Base-by-base conservation (phyloP, 306 rosid species). In the Ziziphus jujuba region DNA sequence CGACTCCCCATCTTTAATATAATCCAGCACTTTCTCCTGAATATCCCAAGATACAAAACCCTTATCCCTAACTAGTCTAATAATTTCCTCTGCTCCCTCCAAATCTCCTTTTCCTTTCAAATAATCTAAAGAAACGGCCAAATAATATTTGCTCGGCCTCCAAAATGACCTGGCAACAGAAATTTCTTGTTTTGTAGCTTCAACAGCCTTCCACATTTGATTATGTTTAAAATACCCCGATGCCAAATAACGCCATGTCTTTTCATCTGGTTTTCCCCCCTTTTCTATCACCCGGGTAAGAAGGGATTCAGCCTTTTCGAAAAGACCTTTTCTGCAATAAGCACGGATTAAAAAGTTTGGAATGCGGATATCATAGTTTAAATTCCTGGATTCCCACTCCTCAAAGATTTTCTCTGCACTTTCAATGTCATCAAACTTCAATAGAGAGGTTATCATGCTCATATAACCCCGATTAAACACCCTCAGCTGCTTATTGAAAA, bases 361-460 rank as follows among this genome's bases (percentile, higher is more conserved):
- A 23, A 77, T 48, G 25, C 74, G 60, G 33, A 72, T 61, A 23
- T 77, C 78, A 48, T 47, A 56, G 24, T 0, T 36, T 66, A 64
- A 47, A 9, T 67, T 38, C 52, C 24, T 36, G 20, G 77, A 49
- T 66, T 72, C 82, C 82, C 78, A 72, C 25, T 77, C 82, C 25
- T 72, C 73, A 38, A 61, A 59, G 40, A 77, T 72, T 70, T 61
- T 61, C 22, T 77, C 67, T n/a, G 74, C 82, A 47, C 67, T 56
- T 31, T 55, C 82, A 72, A 62, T 28, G 61, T 77, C 78, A 3
- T 65, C 67, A 28, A 61, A 9, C 72, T 40, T 67, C 54, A 61
- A 31, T 22, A 62, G 47, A 17, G 82, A 72, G 35, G 58, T 38
- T 23, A 72, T 63, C 56, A 67, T 7, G 44, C 43, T 3, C 13